Conservation (phyloP, 306 rosid species). For the Pyrus bretschneideri region DNA sequence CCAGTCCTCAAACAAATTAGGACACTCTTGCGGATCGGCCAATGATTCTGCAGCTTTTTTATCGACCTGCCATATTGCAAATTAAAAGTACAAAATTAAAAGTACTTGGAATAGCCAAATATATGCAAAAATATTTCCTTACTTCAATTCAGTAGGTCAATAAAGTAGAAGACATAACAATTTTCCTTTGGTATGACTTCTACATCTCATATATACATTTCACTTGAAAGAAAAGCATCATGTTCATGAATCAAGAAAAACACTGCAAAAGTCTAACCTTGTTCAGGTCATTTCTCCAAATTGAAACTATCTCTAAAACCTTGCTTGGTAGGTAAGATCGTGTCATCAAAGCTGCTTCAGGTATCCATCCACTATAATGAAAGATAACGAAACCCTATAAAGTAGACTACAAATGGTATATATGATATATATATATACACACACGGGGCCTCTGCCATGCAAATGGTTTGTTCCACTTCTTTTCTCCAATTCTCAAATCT, state of each 20-base stretch:
- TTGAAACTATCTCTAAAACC: slow-evolving; percentile 82
- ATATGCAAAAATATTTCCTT: background rate
- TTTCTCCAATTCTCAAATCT: too few relatives aligned
- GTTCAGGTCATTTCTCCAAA: slow-evolving; percentile 85
- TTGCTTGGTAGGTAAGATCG: slow-evolving; percentile 97
- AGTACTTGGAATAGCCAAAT: background rate
- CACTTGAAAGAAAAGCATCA: background rate
- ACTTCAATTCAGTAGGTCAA: background rate
- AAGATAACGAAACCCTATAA: background rate
- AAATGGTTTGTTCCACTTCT: too few relatives aligned
- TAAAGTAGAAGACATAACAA: background rate
- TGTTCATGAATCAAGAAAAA: background rate
- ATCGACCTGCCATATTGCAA: slow-evolving; percentile 46
- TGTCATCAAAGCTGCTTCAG: slow-evolving; percentile 97
- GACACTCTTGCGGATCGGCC: slow-evolving; percentile 95
- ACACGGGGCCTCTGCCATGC: too few relatives aligned
- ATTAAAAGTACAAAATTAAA: slow-evolving; percentile 5
- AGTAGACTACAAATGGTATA: too few relatives aligned
- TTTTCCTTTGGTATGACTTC: background rate
- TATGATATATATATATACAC: too few relatives aligned
- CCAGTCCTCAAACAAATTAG: slow-evolving; percentile 95
- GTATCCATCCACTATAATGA: slow-evolving; percentile 82
- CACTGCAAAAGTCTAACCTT: slow-evolving; percentile 41
- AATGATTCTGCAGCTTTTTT: slow-evolving; percentile 90
- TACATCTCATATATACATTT: background rate